Percentiles rank a stretch among this genome's conserved stretches.
Conservation (phyloP, 805 yeast species). For the Saccharomycopsis lassenensis region DNA sequence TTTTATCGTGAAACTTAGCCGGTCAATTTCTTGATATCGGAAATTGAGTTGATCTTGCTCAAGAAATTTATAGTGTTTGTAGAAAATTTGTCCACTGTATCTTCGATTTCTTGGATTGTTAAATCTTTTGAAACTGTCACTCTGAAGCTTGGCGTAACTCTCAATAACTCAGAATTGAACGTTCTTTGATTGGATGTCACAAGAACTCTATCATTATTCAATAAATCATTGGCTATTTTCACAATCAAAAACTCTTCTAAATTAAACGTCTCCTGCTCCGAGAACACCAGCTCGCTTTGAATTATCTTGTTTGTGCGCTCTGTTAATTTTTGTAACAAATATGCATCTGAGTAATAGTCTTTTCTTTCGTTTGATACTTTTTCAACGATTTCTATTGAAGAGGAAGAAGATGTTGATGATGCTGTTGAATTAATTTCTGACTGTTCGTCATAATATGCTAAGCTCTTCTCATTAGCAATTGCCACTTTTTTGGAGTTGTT, state of each 20-base stretch:
- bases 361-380: conserved; percentile 6
- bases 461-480: conserved; percentile 22
- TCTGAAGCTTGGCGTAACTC: conserved; percentile 51
- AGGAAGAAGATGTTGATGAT: not conserved
- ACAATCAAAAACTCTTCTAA: conserved; percentile 56
- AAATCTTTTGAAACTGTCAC: conserved; percentile 39
- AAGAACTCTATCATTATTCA: conserved; percentile 42
- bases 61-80: conserved; percentile 2
- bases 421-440: not conserved
- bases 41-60: conserved; percentile 1
- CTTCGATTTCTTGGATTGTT: conserved; percentile 32
- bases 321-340: conserved; percentile 6
- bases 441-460: conserved; percentile 6
- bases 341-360: conserved; percentile 16
- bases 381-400: not conserved
- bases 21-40: conserved; percentile 10
- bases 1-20: too few relatives aligned
- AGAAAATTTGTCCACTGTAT: conserved; percentile 11
- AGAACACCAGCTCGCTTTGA: conserved; percentile 28
- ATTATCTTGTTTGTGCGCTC: conserved; percentile 16
- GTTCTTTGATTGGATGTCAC: conserved; percentile 48
- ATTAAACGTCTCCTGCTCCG: conserved; percentile 27
- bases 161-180: conserved; percentile 63
- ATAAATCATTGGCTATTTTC: conserved; percentile 46
- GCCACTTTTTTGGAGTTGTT: conserved; percentile 27